Evolutionary conservation across 148 eudicot species (phyloP), one percentile per base, ranked within the genome.

Genomic region (Suaeda aralocaspica): DNA sequence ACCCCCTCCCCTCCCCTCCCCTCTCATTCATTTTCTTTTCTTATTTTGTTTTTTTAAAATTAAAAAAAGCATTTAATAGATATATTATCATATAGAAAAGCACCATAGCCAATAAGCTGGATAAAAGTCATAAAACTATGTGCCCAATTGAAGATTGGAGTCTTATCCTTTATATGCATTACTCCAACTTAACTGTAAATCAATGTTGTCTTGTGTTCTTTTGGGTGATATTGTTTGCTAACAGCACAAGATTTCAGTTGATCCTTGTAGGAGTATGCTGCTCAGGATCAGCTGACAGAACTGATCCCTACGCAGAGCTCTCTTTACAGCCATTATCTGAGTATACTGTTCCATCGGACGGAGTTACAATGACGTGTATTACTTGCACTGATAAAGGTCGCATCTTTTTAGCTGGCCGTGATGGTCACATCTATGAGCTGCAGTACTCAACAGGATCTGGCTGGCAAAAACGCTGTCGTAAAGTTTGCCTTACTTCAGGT

Each of bases 251-350:
- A 60, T 66, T 63, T 76, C 89, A 94, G 99, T 78, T 94, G 83
- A 81, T 88, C 66, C 91, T 94, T 74, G 89, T 94, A 79, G 99
- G 99, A 72, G 87, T 94, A 64, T 94, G 97, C 86, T 94, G 93
- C 78, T 82, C 97, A 72, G 88, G 86, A 78, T 82, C 89, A 56
- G 82, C 89, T 71, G 99, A 94, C 71, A 92, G 88, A 76, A 81
- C 78, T 62, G 99, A 94, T 85, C 99, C 97, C 36, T 91, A 86
- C 85, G 96, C 93, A 16, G 97, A 91, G 82, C 89, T 91, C 70
- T 78, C 90, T 42, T 84, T 94, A 69, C 99, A 94, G 83, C 90
- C 90, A 45, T 79, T 94, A 78, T 91, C 99, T 2, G 97, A 91
- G 71, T 94, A 94, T 74, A 81, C 86, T 2, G 71, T 91, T 33